Evolutionary conservation across 768 basidiomycete species (phyloP).

Genomic region (Trametes cinnabarina): DNA sequence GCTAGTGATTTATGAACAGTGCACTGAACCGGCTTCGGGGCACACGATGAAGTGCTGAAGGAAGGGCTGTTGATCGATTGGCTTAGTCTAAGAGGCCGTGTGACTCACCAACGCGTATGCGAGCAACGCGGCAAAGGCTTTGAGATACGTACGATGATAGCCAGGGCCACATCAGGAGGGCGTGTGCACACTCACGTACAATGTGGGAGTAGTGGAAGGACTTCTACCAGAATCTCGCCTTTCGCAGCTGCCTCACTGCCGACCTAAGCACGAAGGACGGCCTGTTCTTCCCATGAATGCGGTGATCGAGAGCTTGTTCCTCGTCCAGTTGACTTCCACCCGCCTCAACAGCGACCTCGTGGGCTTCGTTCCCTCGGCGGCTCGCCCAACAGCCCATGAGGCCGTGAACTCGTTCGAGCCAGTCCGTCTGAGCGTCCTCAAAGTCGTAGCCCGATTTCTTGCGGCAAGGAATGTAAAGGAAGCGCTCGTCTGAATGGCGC

Average conservation of each 20-base stretch:
- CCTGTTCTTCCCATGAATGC: background rate
- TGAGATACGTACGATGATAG: no score
- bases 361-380: background rate
- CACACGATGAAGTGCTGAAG: no score
- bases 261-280: background rate
- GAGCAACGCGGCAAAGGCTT: no score
- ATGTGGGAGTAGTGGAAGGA: background rate
- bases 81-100: no score
- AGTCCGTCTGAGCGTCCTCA: constrained; percentile 20
- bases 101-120: no score
- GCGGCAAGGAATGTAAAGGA: constrained; percentile 16
- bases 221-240: constrained; percentile 5
- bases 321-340: background rate
- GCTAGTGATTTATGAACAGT: no score
- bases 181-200: no score
- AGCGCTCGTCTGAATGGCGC: constrained; percentile 17
- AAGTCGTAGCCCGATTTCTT: constrained; percentile 18
- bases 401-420: constrained; percentile 16
- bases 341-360: background rate
- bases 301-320: background rate
- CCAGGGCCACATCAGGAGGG: no score
- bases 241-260: background rate
- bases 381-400: constrained; percentile 17
- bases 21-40: no score
- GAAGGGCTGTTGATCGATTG: no score